Percentiles rank a stretch among this genome's conserved stretches.
Conservation (phyloP, 176 grass and related monocot genomes). For the Aegilops speltoides region DNA sequence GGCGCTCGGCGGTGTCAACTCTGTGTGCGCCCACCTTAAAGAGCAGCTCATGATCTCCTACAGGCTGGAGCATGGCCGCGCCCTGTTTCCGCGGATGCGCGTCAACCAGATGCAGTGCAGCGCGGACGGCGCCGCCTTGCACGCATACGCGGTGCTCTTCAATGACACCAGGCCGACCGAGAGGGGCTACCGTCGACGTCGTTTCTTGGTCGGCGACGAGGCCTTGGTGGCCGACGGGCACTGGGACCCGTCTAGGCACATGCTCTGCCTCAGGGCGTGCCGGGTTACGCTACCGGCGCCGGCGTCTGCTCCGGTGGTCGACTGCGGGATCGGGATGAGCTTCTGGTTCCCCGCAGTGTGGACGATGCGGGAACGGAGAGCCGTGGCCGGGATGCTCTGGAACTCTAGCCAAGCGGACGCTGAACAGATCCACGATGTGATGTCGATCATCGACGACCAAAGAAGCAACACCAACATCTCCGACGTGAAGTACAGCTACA, state of each 20-base stretch:
- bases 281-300: background rate
- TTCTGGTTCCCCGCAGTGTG: conserved; percentile 66
- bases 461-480: conserved; percentile 27
- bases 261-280: conserved; percentile 59
- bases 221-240: conserved; percentile 56
- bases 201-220: conserved; percentile 1
- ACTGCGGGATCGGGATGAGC: conserved; percentile 55
- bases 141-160: conserved; percentile 40
- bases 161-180: conserved; percentile 11
- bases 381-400: conserved; percentile 38
- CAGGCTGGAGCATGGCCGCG: background rate
- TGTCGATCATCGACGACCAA: conserved; percentile 9
- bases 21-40: conserved; percentile 10
- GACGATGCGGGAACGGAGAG: conserved; percentile 41
- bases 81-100: conserved; percentile 22
- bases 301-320: background rate
- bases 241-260: conserved; percentile 30
- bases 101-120: conserved; percentile 39
- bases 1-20: background rate
- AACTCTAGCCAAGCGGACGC: background rate
- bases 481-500: conserved; percentile 41
- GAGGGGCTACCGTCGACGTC: background rate
- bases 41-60: background rate
- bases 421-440: background rate
- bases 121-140: conserved; percentile 18